A percentile compares a stretch with the other conserved stretches of the same genome.
Evolutionary conservation across 371 early-diverging fungal species (phyloP).

Genomic region (Saksenaea oblongispora): DNA sequence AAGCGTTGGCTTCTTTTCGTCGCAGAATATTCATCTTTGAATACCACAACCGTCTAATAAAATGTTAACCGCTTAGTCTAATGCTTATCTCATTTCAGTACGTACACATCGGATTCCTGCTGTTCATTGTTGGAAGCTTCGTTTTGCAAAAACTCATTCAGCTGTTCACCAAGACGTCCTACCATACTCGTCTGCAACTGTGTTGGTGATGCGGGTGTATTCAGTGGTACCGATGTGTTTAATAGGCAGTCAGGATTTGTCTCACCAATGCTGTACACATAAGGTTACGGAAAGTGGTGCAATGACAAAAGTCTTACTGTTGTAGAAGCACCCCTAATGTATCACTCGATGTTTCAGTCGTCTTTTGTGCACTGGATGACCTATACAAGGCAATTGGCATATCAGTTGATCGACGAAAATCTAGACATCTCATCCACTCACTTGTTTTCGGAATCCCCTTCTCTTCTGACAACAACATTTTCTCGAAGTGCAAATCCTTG

Average conservation of each 20-base stretch:
- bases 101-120: constrained; percentile 41
- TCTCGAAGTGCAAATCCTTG: constrained; percentile 7
- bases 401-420: not conserved
- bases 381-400: not conserved
- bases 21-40: constrained; percentile 49
- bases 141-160: constrained; percentile 57
- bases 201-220: constrained; percentile 42
- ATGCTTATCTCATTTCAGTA: not conserved
- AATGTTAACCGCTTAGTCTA: constrained; percentile 4
- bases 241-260: constrained; percentile 67
- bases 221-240: constrained; percentile 47
- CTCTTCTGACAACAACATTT: not conserved
- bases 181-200: constrained; percentile 37
- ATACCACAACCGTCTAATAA: constrained; percentile 39
- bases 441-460: not conserved
- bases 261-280: constrained; percentile 51
- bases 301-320: constrained; percentile 28
- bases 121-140: constrained; percentile 49
- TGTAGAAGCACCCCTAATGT: constrained; percentile 45
- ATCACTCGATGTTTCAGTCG: constrained; percentile 18
- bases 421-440: not conserved
- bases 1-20: constrained; percentile 21
- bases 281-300: not conserved
- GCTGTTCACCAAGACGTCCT: constrained; percentile 34
- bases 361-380: not conserved